Base-by-base conservation (phyloP, 2,329 filamentous ascomycete genomes). In the Calonectria hongkongensis region DNA sequence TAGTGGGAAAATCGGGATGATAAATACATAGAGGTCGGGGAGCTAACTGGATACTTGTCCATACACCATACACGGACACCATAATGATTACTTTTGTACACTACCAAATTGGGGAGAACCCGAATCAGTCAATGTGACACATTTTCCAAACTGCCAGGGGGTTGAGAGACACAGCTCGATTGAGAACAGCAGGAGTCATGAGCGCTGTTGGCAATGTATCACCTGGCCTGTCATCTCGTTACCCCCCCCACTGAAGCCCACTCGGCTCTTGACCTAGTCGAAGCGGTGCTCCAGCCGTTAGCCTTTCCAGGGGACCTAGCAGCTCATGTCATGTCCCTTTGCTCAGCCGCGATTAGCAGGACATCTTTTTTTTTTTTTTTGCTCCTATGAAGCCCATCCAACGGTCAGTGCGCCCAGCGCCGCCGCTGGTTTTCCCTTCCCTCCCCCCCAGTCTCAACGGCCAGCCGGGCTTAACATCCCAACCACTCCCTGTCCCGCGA, bases 51-150 rank as follows among this genome's bases (percentile, higher is more conserved):
- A 33, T 39, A 39, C 54, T 39, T 63, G 45, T 45, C 39, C 47
- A 71, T 45, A 43, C 30, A 68, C 39, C 47, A 71, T 45, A 43
- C 30, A 68, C 39, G 28, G 56, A 45, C n/a, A 33, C 39, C 62
- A 47, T 16, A 39, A 36, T 70, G 28, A 21, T 18, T 47, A 48
- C 41, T 70, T 70, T 41, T 70, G 67, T 70, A 65, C 15, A 70
- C 41, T 64, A 65, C 18, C 21, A 45, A 21, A 28, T 47, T 21
- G 41, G 43, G 45, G 48, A 25, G 4, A 50, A 33, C 21, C 28
- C 18, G 27, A 45, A 43, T 9, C 33, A 36, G 33, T 36, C 33
- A 36, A 36, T 36, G 33, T 39, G 54, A 58, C 33, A 50, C 45
- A 48, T 25, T n/a, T n/a, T 48, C n/a, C 8, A 48, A 21, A 25